Base-by-base conservation (phyloP, 768 basidiomycete species). In the Guyanaporus albipodus region DNA sequence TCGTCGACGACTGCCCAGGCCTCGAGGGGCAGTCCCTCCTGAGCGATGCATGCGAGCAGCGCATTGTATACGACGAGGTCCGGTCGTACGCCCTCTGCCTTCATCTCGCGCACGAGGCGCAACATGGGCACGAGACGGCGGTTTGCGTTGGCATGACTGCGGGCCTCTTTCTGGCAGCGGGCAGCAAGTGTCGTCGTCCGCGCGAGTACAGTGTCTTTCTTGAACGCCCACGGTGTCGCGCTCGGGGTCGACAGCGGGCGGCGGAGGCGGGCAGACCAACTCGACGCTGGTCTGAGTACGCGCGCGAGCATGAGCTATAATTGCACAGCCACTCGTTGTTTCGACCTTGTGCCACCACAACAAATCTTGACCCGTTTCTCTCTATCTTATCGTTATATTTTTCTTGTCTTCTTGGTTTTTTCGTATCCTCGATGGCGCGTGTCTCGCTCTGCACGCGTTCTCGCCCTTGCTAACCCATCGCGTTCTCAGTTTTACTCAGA, bases 401-500 rank as follows among this genome's bases (percentile, higher is more conserved):
- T 58, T 46, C 53, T 42, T 49, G 33, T 29, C 6, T 28, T 11
- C 7, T 28, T 28, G 27, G 27, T 28, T 28, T 28, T 6, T 28
- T 6, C 7, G 6, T 28, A 11, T n/a, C n/a, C n/a, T n/a, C n/a
- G n/a, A n/a, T n/a, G n/a, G n/a, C n/a, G n/a, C n/a, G n/a, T n/a
- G n/a, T n/a, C n/a, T n/a, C n/a, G n/a, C n/a, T n/a, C n/a, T n/a
- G 2, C 31, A 17, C 31, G 31, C 31, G 12, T 8, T 29, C 28
- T 29, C 1, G 12, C 15, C 12, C 10, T 14, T 29, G 0, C 10
- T 28, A 28, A 28, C 27, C 6, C 27, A 32, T 0, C 19, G 2
- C 36, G 4, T 4, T 4, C 2, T 6, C 31, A 46, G 45, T 93
- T 93, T 67, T 94, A 91, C 64, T 92, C 91, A 40, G 92, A 96